Conservation (phyloP, 2,329 filamentous ascomycete species). For the Ceratocystis ficicola region DNA sequence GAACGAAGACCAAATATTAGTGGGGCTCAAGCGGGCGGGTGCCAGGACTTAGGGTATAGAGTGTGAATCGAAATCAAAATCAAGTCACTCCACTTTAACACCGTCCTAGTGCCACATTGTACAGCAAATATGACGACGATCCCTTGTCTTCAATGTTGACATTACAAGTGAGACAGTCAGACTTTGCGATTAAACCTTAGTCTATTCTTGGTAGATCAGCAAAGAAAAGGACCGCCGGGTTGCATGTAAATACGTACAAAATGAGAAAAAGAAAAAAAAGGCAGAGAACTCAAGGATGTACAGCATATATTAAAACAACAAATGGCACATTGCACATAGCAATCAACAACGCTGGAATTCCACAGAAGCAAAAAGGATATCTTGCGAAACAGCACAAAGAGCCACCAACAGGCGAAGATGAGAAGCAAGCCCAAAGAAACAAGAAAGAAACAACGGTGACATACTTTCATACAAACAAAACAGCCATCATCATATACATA, state of each 20-base stretch:
- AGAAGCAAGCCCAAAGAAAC: neutral
- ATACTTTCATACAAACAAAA: neutral
- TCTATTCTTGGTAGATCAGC: too few species aligned
- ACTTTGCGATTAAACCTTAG: too few species aligned
- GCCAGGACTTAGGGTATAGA: neutral
- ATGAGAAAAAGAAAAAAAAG: too few species aligned
- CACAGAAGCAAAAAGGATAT: conserved; percentile 9
- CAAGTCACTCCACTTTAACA: neutral
- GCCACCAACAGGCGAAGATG: neutral
- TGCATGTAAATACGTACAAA: too few species aligned
- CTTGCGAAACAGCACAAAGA: conserved; percentile 4
- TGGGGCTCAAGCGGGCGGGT: neutral
- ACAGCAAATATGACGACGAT: neutral
- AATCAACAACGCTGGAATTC: neutral
- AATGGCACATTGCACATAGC: too few species aligned
- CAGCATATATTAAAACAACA: neutral
- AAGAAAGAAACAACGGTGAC: neutral
- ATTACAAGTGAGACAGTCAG: neutral
- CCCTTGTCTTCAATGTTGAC: neutral
- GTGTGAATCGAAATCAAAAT: conserved; percentile 1
- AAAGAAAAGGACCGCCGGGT: too few species aligned
- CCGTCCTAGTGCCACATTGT: neutral
- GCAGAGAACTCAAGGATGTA: too few species aligned
- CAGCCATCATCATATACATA: too few species aligned
- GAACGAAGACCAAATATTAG: neutral